phyloP scores from a whole-genome alignment of 1,284 basidiomycete genomes.

The Ceratobasidium theobromae region DNA sequence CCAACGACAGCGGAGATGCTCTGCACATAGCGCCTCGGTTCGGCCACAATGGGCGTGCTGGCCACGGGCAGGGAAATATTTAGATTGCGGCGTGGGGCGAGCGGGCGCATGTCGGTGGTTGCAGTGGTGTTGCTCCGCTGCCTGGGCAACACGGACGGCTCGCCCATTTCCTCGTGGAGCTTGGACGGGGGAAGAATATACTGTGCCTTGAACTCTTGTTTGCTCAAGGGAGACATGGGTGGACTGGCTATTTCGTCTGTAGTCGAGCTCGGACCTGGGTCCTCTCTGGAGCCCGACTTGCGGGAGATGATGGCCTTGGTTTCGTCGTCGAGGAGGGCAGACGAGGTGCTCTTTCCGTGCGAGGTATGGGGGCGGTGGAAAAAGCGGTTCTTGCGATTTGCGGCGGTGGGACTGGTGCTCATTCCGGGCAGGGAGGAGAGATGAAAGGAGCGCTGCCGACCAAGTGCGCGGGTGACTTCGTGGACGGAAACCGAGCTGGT shows the following conservation, averaged over 20 bases:
- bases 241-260: conserved; percentile 16
- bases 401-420: background rate
- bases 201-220: conserved; percentile 18
- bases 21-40: conserved; percentile 5
- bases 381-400: background rate
- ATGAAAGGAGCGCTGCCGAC: conserved; percentile 20
- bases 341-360: conserved; percentile 11
- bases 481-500: conserved; percentile 21
- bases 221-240: background rate
- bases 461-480: conserved; percentile 1
- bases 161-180: conserved; percentile 13
- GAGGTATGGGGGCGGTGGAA: conserved; percentile 26
- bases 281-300: conserved; percentile 20
- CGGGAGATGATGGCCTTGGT: background rate
- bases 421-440: conserved; percentile 6
- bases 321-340: conserved; percentile 12
- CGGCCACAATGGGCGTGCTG: background rate
- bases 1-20: conserved; percentile 11
- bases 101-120: background rate
- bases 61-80: conserved; percentile 8
- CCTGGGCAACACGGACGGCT: background rate
- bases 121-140: background rate
- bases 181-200: conserved; percentile 14
- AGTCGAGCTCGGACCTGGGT: conserved; percentile 17
- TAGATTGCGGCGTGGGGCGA: background rate